phyloP scores from a whole-genome alignment of 2,329 filamentous ascomycete species.

The Paraphoma sp. region DNA sequence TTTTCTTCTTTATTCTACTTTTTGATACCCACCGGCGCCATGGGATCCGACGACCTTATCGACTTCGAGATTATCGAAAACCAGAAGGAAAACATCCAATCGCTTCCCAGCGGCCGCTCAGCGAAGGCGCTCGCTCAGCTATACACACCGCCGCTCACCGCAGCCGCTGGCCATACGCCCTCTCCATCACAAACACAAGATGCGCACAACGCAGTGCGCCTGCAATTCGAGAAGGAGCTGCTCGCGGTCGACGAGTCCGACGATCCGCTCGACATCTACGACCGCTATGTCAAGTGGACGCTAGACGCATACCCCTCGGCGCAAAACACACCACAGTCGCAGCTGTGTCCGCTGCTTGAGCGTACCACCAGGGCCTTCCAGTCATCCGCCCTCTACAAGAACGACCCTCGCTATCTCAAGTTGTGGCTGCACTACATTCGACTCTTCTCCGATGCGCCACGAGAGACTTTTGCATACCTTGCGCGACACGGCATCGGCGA shows the following conservation, averaged over 20 bases:
- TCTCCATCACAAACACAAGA: slow-evolving; percentile 74
- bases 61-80: slow-evolving; percentile 91
- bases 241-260: slow-evolving; percentile 82
- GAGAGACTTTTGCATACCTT: slow-evolving; percentile 91
- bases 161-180: slow-evolving; percentile 56
- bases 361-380: slow-evolving; percentile 91
- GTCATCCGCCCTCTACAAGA: slow-evolving; percentile 85
- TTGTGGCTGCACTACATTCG: slow-evolving; percentile 94
- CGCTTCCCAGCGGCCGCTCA: slow-evolving; percentile 85
- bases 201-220: slow-evolving; percentile 78
- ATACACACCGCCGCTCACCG: slow-evolving; percentile 67
- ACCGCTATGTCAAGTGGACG: slow-evolving; percentile 97
- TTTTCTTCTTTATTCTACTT: slow-evolving; percentile 12
- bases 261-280: slow-evolving; percentile 93
- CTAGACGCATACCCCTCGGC: slow-evolving; percentile 93
- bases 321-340: slow-evolving; percentile 90
- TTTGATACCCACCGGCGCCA: slow-evolving; percentile 43
- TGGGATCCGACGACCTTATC: slow-evolving; percentile 57
- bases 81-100: slow-evolving; percentile 98
- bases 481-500: slow-evolving; percentile 89
- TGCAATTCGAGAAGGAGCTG: slow-evolving; percentile 86
- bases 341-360: slow-evolving; percentile 86
- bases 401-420: slow-evolving; percentile 91
- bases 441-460: slow-evolving; percentile 89
- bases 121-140: slow-evolving; percentile 86